Evolutionary conservation across 441 rosid species (phyloP), one percentile per base, ranked within the genome.

Genomic region (Omphalea diandra): DNA sequence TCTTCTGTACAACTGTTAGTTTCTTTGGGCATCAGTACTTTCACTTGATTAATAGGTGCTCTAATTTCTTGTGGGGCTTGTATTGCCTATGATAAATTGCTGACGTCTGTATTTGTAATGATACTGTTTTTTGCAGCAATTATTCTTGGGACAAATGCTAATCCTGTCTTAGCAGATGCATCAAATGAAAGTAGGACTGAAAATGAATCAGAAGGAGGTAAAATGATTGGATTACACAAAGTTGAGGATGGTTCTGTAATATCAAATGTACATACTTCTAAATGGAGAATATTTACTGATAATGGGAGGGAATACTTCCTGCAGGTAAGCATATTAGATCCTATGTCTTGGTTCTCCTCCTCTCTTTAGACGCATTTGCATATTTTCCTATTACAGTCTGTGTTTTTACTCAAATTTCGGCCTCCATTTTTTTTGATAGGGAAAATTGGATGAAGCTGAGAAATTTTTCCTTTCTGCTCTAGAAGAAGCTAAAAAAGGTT

Each of bases 221-320:
- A 78, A 29, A 29, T 47, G 61, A 67, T 22, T 79, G 94, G 85
- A 52, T 70, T 94, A 56, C 83, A 73, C 62, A 85, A 79, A 72
- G 60, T 88, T 68, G 96, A 88, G 73, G 97, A 91, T 49, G 93
- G 89, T 54, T 88, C 94, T 59, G 89, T 91, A 69, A 77, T 84
- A 49, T 91, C 98, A 35, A 94, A 94, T 77, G 72, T 77, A 71
- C 98, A 94, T 76, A 94, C 98, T n/a, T 81, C 92, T 70, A 94
- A 91, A 81, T 94, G 98, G 98, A 90, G 98, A 73, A 72, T 94
- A 73, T 94, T 94, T 77, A 90, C 98, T 36, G 98, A 94, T 83
- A 84, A 76, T 67, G 97, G 93, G 65, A 87, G 97, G 78, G 98
- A 90, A 65, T 81, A 74, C 73, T 94, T 90, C 75, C 58, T 87